Evolutionary conservation across 257 asterid species (phyloP), one percentile per base, ranked within the genome.

Genomic region (Solanum sitiens): DNA sequence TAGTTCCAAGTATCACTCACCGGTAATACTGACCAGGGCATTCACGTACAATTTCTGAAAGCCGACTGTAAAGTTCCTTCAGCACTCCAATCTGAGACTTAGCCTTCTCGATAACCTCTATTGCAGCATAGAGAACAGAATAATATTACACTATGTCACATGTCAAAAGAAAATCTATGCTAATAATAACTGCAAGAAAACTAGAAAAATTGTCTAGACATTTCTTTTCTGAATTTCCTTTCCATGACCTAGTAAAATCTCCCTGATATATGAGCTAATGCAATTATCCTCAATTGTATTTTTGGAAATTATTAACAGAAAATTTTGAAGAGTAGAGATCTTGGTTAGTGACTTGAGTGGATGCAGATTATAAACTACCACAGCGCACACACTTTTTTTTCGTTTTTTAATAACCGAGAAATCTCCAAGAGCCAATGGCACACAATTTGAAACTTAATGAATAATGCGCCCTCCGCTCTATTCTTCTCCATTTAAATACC

Each of bases 1-100:
- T 35, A 14, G n/a, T 39, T 33, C 11, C 25, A 63, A 30, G 33
- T 53, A 86, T 74, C 86, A 72, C 91, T 82, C 87, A 95, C 99
- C 99, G 91, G 73, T 95, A 94, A 90, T 97, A 95, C 59, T 97
- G 99, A 13, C 95, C 98, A 27, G 99, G 98, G 86, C 91, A 94
- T 89, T 95, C 98, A 8, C 75, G 91, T 25, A 94, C 40, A 76
- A 97, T 92, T 89, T 91, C 98, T 18, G 98, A 93, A 87, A 97
- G 98, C 90, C 91, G 91, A 39, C 90, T 87, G 80, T 85, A 97
- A 7, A 92, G 93, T 86, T 92, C 96, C 86, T 86, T 93, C 85
- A 97, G 90, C 88, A 89, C 89, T 68, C 33, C 89, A 82, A 95
- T 92, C 87, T 94, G 98, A 74, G 83, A 92, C 88, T 92, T 95